phyloP scores from a whole-genome alignment of 805 yeast genomes.

The Wickerhamiella lipophila region DNA sequence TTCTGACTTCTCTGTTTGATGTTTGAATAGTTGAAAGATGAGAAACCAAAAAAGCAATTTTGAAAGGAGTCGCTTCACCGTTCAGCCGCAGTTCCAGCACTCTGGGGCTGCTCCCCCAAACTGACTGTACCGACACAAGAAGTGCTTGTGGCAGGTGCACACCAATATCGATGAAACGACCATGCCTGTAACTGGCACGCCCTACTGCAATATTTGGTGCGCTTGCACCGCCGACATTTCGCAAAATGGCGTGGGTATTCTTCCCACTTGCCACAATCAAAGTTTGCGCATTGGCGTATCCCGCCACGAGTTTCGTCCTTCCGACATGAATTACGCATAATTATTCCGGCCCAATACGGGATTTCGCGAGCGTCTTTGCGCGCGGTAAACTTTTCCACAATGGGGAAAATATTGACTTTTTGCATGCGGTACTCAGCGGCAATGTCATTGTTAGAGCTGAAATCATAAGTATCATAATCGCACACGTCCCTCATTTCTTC shows the following conservation, averaged over 20 bases:
- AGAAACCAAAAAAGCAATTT: not conserved
- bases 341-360: slow-evolving; percentile 96
- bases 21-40: not conserved
- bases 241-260: slow-evolving; percentile 81
- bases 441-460: slow-evolving; percentile 26
- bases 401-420: slow-evolving; percentile 57
- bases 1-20: not conserved
- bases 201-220: slow-evolving; percentile 89
- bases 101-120: slow-evolving; percentile 13
- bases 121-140: slow-evolving; percentile 6
- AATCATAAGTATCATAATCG: slow-evolving; percentile 27
- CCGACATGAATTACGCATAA: slow-evolving; percentile 90
- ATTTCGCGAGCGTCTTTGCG: slow-evolving; percentile 60
- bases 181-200: slow-evolving; percentile 87
- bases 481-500: slow-evolving; percentile 10
- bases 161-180: slow-evolving; percentile 92
- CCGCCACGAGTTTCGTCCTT: slow-evolving; percentile 81
- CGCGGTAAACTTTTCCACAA: slow-evolving; percentile 82
- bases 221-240: slow-evolving; percentile 83
- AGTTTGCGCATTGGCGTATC: slow-evolving; percentile 86
- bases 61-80: not conserved
- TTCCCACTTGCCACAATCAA: slow-evolving; percentile 93
- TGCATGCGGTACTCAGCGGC: slow-evolving; percentile 38
- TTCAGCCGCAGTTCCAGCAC: slow-evolving; percentile 2
- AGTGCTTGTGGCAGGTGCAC: slow-evolving; percentile 29